These are phyloP conservation scores for Dendrobium huoshanense DNA, from an alignment of 106 monocot species.

Conservation along the genomic window DNA sequence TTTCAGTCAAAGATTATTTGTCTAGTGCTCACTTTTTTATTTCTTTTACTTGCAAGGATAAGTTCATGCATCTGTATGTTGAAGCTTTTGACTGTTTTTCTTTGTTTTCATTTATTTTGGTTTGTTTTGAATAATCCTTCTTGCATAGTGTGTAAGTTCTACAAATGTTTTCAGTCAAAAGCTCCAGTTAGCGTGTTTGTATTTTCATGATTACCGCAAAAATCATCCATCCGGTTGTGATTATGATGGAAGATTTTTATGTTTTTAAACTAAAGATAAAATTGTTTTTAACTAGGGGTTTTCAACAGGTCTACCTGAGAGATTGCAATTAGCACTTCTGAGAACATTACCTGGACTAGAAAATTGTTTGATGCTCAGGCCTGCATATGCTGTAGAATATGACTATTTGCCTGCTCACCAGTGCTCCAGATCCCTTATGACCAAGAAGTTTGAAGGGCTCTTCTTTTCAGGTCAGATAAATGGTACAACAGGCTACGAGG, in stretches of 20 bases:
- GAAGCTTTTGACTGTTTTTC: not conserved
- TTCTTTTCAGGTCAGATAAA: slow-evolving; percentile 99
- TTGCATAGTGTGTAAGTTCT: not conserved
- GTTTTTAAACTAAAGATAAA: not conserved
- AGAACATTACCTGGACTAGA: slow-evolving; percentile 94
- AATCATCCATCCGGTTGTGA: not conserved
- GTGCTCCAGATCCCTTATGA: slow-evolving; percentile 97
- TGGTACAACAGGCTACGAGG: slow-evolving; percentile 98
- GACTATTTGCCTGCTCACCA: slow-evolving; percentile 91
- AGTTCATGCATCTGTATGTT: not conserved
- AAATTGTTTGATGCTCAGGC: slow-evolving; percentile 88
- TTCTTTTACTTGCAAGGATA: not conserved
- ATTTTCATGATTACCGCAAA: not conserved
- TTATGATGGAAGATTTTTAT: not conserved
- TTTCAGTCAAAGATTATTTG: not conserved
- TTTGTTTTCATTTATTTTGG: not conserved
- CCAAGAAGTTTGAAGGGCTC: slow-evolving; percentile 84
- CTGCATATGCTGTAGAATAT: slow-evolving; percentile 99
- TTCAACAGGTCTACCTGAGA: slow-evolving; percentile 96
- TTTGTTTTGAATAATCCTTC: not conserved
- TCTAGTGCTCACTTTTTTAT: not conserved
- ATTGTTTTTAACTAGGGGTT: slow-evolving; percentile 62
- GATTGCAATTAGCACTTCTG: slow-evolving; percentile 77
- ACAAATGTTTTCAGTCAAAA: not conserved
- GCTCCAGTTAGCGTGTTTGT: not conserved